Evolutionary conservation across 495 filamentous ascomycete genomes (phyloP), one percentile per base, ranked within the genome.

Genomic region (Aspergillus panamensis): DNA sequence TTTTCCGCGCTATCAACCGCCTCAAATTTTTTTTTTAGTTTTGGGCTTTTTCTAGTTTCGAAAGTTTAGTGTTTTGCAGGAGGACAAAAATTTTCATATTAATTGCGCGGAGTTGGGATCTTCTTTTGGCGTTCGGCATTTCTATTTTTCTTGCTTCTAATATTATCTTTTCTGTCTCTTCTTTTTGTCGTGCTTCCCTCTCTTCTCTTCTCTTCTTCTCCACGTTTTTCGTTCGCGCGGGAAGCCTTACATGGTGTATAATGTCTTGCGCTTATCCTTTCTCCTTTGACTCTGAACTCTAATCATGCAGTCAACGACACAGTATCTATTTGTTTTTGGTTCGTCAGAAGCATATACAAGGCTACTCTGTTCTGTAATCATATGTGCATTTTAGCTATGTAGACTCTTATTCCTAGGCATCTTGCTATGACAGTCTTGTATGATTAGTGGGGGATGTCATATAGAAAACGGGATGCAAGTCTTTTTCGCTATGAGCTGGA

Each of bases 21-120:
- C 50, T 40, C 21, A 58, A 47, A 52, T 52, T 56, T 48, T 19
- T 53, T 39, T n/a, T 44, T 62, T 49, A 61, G 37, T 55, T 13
- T 48, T 53, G 25, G 25, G 40, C 35, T 48, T 58, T 58, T 52
- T 51, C 32, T 40, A 14, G 5, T 21, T 45, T 30, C 16, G 6
- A 37, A 40, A 5, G 19, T 48, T 39, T 44, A 43, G 47, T 58
- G 17, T 17, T 54, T 54, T 43, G 25, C 42, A 35, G 53, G 56
- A 45, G 55, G 52, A 32, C 19, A 57, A 50, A 61, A 42, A 35
- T 17, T 58, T 58, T 21, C 19, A 33, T 52, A 53, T 60, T 50
- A 45, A 51, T 39, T 25, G 45, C 21, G 39, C 12, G 30, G 33
- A 45, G 45, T 49, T 48, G 12, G 42, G 51, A 52, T 12, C 25